phyloP scores from a whole-genome alignment of 257 asterid genomes.

The Rhazya stricta region DNA sequence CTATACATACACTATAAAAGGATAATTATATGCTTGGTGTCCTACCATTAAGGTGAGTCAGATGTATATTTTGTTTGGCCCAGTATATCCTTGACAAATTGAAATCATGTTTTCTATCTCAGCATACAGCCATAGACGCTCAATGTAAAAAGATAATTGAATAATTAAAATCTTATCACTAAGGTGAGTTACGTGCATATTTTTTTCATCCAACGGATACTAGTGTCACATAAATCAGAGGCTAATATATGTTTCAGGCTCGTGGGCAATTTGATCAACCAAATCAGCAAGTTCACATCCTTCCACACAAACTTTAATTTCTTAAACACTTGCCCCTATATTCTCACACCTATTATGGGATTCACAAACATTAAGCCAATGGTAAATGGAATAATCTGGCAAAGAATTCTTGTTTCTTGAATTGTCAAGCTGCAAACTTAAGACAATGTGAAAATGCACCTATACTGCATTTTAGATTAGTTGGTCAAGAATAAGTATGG shows the following conservation, averaged over 20 bases:
- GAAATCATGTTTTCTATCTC: background rate
- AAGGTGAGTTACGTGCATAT: background rate
- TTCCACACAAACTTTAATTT: background rate
- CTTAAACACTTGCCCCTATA: background rate
- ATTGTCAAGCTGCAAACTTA: background rate
- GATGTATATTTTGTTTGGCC: background rate
- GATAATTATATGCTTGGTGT: background rate
- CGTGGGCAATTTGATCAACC: background rate
- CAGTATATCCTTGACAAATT: no score
- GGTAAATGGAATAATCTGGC: background rate
- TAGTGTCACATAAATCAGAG: background rate
- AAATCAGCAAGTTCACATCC: background rate
- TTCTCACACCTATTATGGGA: background rate
- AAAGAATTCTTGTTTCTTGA: background rate
- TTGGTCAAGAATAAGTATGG: background rate
- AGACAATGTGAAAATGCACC: background rate
- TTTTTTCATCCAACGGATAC: background rate
- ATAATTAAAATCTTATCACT: background rate
- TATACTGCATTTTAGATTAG: background rate
- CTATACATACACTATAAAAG: background rate
- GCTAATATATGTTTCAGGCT: background rate
- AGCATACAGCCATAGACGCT: background rate
- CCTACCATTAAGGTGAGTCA: background rate
- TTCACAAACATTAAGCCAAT: background rate
- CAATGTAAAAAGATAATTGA: background rate